These are phyloP conservation scores for Cryptosporidium parvum DNA, from an alignment of 169 alveolate genomes.

Conservation along the genomic window DNA sequence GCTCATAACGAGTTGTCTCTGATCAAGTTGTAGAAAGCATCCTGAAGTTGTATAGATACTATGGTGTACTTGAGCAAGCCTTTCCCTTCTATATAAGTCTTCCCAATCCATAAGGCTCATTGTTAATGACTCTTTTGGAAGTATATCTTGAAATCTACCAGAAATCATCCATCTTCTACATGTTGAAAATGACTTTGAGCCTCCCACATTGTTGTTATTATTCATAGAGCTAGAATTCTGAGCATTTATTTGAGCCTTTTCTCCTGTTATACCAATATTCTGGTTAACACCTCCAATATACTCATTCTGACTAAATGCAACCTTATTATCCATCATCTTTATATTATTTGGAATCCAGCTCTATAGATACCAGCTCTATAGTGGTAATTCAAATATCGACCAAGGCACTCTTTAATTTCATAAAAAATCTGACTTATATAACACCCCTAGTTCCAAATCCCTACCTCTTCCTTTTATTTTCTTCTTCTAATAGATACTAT, in stretches of 20 bases:
- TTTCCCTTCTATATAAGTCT: constrained; percentile 67
- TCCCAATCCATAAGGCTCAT: constrained; percentile 71
- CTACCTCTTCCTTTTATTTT: neutral
- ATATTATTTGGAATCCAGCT: constrained; percentile 1
- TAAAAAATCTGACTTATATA: neutral
- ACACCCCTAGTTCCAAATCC: neutral
- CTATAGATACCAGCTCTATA: constrained; percentile 12
- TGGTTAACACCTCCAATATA: neutral
- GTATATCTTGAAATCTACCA: constrained; percentile 55
- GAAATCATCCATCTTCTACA: constrained; percentile 69
- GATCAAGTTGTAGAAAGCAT: constrained; percentile 53
- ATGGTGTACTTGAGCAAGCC: constrained; percentile 63
- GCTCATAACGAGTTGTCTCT: constrained; percentile 65
- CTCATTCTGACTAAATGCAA: constrained; percentile 14
- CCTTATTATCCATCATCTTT: constrained; percentile 21
- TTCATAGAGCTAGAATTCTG: constrained; percentile 9
- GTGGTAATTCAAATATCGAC: neutral
- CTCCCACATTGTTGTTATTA: constrained; percentile 30
- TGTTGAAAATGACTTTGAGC: constrained; percentile 43
- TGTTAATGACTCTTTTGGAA: constrained; percentile 63
- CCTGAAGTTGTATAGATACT: constrained; percentile 61
- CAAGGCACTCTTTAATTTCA: neutral
- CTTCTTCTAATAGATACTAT: constrained; percentile 7
- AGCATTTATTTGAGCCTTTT: neutral
- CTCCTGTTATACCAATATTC: neutral